Conservation (phyloP, 257 asterid species). For the Solanum sitiens region DNA sequence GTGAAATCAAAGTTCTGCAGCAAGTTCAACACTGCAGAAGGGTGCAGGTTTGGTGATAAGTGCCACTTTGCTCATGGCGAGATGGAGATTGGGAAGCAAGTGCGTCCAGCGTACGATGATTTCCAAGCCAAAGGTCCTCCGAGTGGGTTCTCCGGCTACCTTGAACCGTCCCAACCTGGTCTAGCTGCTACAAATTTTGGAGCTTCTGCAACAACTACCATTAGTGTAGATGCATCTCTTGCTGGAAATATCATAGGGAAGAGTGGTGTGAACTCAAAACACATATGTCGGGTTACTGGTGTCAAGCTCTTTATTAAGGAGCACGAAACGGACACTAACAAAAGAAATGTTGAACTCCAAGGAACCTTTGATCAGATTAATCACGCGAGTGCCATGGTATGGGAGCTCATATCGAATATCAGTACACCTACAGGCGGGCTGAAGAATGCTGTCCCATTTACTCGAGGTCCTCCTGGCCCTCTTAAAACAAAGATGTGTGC, state of each 20-base stretch:
- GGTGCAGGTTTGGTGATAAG: constrained; percentile 80
- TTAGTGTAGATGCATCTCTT: constrained; percentile 63
- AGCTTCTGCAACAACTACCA: constrained; percentile 69
- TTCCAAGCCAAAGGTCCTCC: constrained; percentile 36
- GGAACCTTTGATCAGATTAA: constrained; percentile 69
- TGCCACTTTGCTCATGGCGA: constrained; percentile 92
- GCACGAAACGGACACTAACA: constrained; percentile 59
- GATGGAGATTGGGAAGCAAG: constrained; percentile 67
- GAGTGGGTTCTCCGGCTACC: constrained; percentile 25
- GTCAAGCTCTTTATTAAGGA: constrained; percentile 61
- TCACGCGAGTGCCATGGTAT: constrained; percentile 65
- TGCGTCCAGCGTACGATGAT: constrained; percentile 35
- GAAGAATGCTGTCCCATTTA: constrained; percentile 4
- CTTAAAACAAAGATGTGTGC: constrained; percentile 72
- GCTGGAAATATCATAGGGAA: constrained; percentile 86
- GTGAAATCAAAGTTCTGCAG: constrained; percentile 63
- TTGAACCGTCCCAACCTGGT: constrained; percentile 31
- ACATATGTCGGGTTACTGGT: constrained; percentile 71
- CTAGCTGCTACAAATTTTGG: constrained; percentile 55
- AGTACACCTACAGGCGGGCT: constrained; percentile 23
- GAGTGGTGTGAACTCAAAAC: constrained; percentile 83
- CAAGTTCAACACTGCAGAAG: constrained; percentile 67
- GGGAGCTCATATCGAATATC: constrained; percentile 49
- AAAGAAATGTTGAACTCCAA: constrained; percentile 75
- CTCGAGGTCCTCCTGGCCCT: constrained; percentile 33